phyloP scores from a whole-genome alignment of 2,329 filamentous ascomycete species.

The Diaporthe vaccinii region DNA sequence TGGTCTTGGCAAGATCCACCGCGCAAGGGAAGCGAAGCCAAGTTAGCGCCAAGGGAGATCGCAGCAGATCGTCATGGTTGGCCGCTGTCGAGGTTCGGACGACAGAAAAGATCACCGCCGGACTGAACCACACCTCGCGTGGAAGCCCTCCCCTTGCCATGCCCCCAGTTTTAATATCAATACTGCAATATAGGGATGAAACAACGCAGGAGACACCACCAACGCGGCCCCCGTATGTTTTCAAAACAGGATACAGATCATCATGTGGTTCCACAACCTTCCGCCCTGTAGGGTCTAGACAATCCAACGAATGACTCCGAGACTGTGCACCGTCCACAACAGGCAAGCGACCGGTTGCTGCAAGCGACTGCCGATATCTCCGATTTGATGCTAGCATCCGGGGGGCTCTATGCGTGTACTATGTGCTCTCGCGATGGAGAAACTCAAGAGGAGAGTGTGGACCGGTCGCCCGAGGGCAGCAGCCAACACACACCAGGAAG shows the following conservation, averaged over 20 bases:
- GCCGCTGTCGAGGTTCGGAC: constrained; percentile 30
- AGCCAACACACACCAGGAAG: not conserved
- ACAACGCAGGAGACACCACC: constrained; percentile 18
- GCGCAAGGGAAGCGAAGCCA: constrained; percentile 3
- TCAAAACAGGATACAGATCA: constrained; percentile 12
- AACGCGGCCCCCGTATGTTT: constrained; percentile 3
- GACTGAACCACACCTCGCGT: not conserved
- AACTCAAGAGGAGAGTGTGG: constrained; percentile 6
- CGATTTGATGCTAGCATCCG: not conserved
- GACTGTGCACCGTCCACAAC: not conserved
- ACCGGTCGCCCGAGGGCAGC: not conserved
- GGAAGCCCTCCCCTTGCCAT: constrained; percentile 1
- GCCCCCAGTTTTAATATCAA: constrained; percentile 32
- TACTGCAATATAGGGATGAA: constrained; percentile 21
- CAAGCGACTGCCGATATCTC: constrained; percentile 16
- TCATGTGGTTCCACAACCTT: not conserved
- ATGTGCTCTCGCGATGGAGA: constrained; percentile 1
- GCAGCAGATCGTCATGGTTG: constrained; percentile 20
- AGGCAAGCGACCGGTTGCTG: not conserved
- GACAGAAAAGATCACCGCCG: constrained; percentile 21
- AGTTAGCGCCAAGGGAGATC: constrained; percentile 27
- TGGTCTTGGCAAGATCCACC: constrained; percentile 27
- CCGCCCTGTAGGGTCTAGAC: constrained; percentile 26
- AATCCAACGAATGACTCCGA: not conserved
- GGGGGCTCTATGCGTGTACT: not conserved